Percentiles rank a stretch among this genome's conserved stretches.
Evolutionary conservation across 805 yeast genomes (phyloP).

Genomic region (Candida rishiriensis): DNA sequence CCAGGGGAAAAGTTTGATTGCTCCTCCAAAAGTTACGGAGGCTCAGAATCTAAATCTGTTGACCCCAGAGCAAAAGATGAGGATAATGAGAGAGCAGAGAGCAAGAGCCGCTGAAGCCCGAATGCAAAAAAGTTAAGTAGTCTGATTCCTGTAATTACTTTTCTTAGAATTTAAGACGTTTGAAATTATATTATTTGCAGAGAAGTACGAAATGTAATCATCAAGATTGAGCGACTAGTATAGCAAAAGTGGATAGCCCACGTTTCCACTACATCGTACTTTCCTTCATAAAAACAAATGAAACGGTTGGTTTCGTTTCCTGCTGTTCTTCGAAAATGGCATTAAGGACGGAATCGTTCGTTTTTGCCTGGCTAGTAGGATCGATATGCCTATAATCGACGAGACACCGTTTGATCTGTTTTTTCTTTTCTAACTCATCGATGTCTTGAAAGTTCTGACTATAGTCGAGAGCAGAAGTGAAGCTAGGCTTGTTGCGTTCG

Average conservation of each 20-base stretch:
- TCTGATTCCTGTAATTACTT: neutral
- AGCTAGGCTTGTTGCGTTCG: slow-evolving; percentile 28
- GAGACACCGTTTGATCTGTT: slow-evolving; percentile 53
- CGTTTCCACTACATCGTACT: too few species aligned
- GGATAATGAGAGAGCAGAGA: slow-evolving; percentile 87
- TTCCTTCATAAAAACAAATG: slow-evolving; percentile 37
- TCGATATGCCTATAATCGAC: slow-evolving; percentile 60
- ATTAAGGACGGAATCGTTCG: slow-evolving; percentile 23
- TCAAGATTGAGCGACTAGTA: neutral
- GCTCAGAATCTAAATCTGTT: slow-evolving; percentile 54
- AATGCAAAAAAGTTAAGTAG: slow-evolving; percentile 31
- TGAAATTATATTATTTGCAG: too few species aligned
- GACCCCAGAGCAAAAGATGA: slow-evolving; percentile 67
- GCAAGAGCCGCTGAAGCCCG: slow-evolving; percentile 97
- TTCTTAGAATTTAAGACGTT: neutral
- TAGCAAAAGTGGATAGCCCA: too few species aligned
- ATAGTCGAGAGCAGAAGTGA: slow-evolving; percentile 56
- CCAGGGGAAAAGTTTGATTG: slow-evolving; percentile 30
- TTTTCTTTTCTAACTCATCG: slow-evolving; percentile 31
- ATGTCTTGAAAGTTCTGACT: slow-evolving; percentile 20
- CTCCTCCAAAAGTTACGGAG: slow-evolving; percentile 17
- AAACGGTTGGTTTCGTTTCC: slow-evolving; percentile 25
- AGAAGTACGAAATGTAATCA: slow-evolving; percentile 2
- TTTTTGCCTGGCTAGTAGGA: slow-evolving; percentile 30
- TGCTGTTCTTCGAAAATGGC: slow-evolving; percentile 23